These are phyloP conservation scores for Stagonosporopsis vannaccii DNA, from an alignment of 2,329 filamentous ascomycete species.

Conservation along the genomic window DNA sequence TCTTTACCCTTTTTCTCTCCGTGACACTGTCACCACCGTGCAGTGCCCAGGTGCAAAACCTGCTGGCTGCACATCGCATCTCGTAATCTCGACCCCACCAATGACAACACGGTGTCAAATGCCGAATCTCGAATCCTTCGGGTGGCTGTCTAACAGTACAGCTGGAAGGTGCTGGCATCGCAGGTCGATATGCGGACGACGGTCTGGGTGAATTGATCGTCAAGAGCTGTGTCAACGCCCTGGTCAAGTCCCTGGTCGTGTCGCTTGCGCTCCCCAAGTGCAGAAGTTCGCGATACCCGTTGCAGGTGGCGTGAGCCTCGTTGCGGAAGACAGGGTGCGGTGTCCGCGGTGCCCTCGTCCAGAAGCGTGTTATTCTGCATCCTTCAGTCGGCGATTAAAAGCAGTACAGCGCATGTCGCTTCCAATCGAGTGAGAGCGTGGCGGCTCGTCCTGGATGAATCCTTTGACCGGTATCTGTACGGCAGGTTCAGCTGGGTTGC, in stretches of 20 bases:
- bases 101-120: neutral
- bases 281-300: neutral
- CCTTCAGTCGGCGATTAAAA: neutral
- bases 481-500: neutral
- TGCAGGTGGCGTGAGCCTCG: neutral
- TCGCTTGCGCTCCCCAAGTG: neutral
- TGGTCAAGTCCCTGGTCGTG: neutral
- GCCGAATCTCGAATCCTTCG: neutral
- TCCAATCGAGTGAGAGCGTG: neutral
- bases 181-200: neutral
- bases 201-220: neutral
- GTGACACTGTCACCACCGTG: neutral
- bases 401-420: neutral
- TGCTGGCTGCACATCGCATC: neutral
- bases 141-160: neutral
- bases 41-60: neutral
- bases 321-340: neutral
- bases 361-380: neutral
- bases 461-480: neutral
- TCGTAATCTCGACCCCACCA: conserved; percentile 7
- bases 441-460: neutral
- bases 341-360: neutral
- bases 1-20: neutral
- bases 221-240: neutral
- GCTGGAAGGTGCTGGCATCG: neutral